Conservation (phyloP, 1,284 basidiomycete species). For the Wallemia hederae region DNA sequence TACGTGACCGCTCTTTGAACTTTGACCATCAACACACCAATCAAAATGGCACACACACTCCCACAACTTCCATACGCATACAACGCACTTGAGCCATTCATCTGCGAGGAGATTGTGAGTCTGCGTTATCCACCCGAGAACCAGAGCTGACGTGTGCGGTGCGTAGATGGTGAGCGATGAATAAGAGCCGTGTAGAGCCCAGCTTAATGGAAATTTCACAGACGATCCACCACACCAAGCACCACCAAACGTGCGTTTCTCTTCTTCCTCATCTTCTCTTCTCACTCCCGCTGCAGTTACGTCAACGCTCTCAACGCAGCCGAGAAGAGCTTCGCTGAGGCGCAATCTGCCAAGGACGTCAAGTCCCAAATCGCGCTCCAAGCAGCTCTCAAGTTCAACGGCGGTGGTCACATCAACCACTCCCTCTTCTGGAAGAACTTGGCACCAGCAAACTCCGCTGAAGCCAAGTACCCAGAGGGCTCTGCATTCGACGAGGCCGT, state of each 20-base stretch:
- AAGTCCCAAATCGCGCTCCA: constrained; percentile 52
- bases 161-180: neutral
- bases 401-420: constrained; percentile 59
- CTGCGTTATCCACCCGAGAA: neutral
- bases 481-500: constrained; percentile 35
- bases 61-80: constrained; percentile 21
- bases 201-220: neutral
- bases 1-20: too few relatives aligned
- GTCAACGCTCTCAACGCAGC: constrained; percentile 44
- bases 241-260: constrained; percentile 31
- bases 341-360: constrained; percentile 22
- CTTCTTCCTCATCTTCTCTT: neutral
- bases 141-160: neutral
- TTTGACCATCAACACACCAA: neutral
- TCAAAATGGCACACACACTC: constrained; percentile 10
- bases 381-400: constrained; percentile 39
- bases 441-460: constrained; percentile 26
- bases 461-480: constrained; percentile 14
- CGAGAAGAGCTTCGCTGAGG: constrained; percentile 35
- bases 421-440: constrained; percentile 83
- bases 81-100: constrained; percentile 49
- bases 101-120: constrained; percentile 45
- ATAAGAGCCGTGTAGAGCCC: neutral
- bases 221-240: constrained; percentile 54
- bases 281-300: constrained; percentile 16